Conservation (phyloP, 192 early-diverging fungal genomes). For the Backusella morwellensis region DNA sequence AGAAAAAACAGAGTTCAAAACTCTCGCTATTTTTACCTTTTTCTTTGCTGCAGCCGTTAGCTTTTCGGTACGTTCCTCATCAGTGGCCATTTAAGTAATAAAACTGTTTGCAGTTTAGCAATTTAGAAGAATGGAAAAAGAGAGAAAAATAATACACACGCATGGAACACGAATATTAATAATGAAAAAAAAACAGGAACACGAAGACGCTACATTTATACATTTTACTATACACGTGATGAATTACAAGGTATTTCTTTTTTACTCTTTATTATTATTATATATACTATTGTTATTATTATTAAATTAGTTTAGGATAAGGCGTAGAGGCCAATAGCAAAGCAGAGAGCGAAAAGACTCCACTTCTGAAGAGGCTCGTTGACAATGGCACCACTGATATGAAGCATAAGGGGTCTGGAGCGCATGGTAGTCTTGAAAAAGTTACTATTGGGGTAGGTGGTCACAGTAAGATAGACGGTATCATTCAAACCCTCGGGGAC, state of each 20-base stretch:
- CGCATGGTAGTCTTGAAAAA: neutral
- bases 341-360: neutral
- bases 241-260: neutral
- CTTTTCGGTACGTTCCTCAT: slow-evolving; percentile 10
- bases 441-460: neutral
- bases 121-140: neutral
- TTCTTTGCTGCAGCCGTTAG: slow-evolving; percentile 6
- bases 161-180: neutral
- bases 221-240: no score
- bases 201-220: neutral
- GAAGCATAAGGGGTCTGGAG: neutral
- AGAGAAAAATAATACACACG: neutral
- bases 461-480: slow-evolving; percentile 14
- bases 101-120: neutral
- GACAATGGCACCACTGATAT: slow-evolving; percentile 7
- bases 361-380: neutral
- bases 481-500: slow-evolving; percentile 10
- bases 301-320: neutral
- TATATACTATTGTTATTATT: neutral
- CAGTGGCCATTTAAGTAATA: neutral
- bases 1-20: neutral
- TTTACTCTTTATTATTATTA: neutral
- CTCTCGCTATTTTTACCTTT: neutral
- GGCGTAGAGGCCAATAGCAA: neutral
- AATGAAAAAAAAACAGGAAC: neutral